Conservation (phyloP, 2,329 filamentous ascomycete genomes). For the Bipolaris cookei region DNA sequence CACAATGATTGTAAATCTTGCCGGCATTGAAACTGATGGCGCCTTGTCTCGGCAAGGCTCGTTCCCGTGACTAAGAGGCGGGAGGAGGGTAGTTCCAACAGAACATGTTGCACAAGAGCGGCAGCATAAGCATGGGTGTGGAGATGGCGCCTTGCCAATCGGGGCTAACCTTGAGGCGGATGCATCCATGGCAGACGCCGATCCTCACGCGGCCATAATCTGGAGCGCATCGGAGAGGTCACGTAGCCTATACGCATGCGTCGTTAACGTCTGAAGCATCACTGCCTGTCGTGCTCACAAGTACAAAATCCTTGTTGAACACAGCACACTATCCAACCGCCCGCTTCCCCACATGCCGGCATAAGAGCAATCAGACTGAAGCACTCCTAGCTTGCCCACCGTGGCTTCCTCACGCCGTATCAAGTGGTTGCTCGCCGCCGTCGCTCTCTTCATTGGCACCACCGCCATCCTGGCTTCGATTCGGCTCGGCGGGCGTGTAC, state of each 20-base stretch:
- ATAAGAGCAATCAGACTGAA: constrained; percentile 6
- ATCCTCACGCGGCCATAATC: constrained; percentile 5
- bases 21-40: no score
- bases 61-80: background rate
- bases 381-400: constrained; percentile 5
- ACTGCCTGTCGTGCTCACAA: constrained; percentile 9
- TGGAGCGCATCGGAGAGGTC: constrained; percentile 13
- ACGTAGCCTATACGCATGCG: constrained; percentile 14
- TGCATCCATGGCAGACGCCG: constrained; percentile 4
- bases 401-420: constrained; percentile 20
- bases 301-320: constrained; percentile 15
- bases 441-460: constrained; percentile 63
- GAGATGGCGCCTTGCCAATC: constrained; percentile 14
- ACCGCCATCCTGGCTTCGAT: constrained; percentile 71
- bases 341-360: constrained; percentile 19
- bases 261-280: background rate
- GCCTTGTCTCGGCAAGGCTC: background rate
- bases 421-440: constrained; percentile 57
- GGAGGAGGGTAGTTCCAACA: constrained; percentile 3
- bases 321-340: constrained; percentile 20
- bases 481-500: constrained; percentile 65
- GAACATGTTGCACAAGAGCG: constrained; percentile 15
- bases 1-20: no score
- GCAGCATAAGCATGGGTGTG: constrained; percentile 8
- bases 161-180: constrained; percentile 1